These are phyloP conservation scores for Tetrapyrgos nigripes DNA, from an alignment of 1,284 basidiomycete species.

Conservation along the genomic window DNA sequence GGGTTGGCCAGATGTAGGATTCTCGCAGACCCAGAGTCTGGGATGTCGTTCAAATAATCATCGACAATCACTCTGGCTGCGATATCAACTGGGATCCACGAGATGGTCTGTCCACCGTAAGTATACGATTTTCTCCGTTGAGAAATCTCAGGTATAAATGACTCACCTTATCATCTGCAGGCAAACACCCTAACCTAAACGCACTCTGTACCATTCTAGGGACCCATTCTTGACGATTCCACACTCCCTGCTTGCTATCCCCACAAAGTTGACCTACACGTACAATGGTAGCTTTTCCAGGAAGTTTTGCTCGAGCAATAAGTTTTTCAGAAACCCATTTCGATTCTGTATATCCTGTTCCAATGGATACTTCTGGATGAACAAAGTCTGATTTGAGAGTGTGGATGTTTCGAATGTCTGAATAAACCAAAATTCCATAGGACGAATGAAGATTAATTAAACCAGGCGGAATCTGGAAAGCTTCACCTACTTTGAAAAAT, in stretches of 20 bases:
- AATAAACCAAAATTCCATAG: not conserved
- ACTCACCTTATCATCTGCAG: constrained; percentile 27
- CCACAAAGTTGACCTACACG: constrained; percentile 29
- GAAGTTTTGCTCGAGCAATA: constrained; percentile 12
- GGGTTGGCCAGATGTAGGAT: constrained; percentile 23
- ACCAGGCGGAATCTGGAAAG: not conserved
- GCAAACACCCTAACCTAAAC: constrained; percentile 30
- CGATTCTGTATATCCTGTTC: constrained; percentile 25
- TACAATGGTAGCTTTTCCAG: not conserved
- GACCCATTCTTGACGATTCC: constrained; percentile 37
- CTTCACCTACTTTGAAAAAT: constrained; percentile 13
- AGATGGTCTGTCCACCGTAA: constrained; percentile 31
- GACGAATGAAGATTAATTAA: not conserved
- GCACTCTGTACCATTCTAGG: constrained; percentile 34
- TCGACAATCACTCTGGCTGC: constrained; percentile 33
- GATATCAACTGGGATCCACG: constrained; percentile 38
- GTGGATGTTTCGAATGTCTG: not conserved
- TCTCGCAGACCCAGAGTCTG: constrained; percentile 26
- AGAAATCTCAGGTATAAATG: not conserved
- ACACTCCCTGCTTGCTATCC: constrained; percentile 28
- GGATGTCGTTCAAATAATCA: too few relatives aligned
- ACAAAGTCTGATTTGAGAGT: constrained; percentile 4
- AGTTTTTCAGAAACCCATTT: constrained; percentile 28
- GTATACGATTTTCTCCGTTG: not conserved
- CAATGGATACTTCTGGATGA: not conserved